Base-by-base conservation (phyloP, 2,329 filamentous ascomycete species). In the Ascochyta fabae region DNA sequence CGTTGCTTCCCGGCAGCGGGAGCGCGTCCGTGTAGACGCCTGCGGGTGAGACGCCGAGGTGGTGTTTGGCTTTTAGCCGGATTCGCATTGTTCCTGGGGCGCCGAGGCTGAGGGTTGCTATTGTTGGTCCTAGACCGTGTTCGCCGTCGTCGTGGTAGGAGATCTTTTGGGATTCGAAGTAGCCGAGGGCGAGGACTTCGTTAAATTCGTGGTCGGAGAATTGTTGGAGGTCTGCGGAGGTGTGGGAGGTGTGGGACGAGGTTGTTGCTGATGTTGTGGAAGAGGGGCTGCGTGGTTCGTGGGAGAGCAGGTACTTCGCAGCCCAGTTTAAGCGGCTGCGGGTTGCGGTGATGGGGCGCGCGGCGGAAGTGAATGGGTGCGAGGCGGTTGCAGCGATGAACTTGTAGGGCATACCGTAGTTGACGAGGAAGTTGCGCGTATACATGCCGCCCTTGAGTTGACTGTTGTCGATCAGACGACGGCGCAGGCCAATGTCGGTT, bases 111-210 rank as follows among this genome's bases (percentile, higher is more conserved):
- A 6, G 73, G 0, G 86, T 87, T 0, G 85, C 84, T 6, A 89
- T 85, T 0, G 83, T 86, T 0, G 85, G 84, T 0, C 86, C 86
- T 0, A 89, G 76, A 3, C 85, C 84, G 9, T 73, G 75, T 65
- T 90, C 87, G 4, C 87, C 87, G 60, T 90, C 88, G 53, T 89
- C 86, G 55, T 90, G 87, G 61, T 83, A 87, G 26, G 76, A 79
- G 48, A 90, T 88, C 26, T 79, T 78, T 44, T 86, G 83, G 0
- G 79, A 73, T 62, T 88, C 79, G 63, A 88, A 84, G 66, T 89
- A 90, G 0, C 83, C 86, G 0, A 89, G 76, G 2, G 83, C 80
- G 1, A 89, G 80, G 6, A 86, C 73, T 66, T 90, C 87, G 57
- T 90, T 89, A 73, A 88, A 88, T 6, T 80, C 19, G 23, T 44